Percentiles rank a stretch among this genome's conserved stretches.
phyloP scores from a whole-genome alignment of 2,329 filamentous ascomycete species.

The Fusarium xyrophilum region DNA sequence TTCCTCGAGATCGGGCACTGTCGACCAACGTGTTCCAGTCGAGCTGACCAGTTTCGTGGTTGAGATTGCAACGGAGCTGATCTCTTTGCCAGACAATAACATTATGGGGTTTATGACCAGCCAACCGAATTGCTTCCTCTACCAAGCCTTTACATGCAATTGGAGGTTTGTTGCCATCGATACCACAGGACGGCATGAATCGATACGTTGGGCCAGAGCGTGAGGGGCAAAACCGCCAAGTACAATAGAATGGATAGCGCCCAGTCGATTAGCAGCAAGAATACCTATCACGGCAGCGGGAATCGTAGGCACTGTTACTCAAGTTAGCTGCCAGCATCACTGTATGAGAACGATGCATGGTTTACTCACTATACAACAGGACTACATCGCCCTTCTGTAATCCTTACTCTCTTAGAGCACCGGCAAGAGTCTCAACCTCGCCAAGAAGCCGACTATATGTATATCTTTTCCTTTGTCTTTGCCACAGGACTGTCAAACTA shows the following conservation, averaged over 20 bases:
- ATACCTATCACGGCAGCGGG: conserved; percentile 87
- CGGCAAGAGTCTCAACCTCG: conserved; percentile 83
- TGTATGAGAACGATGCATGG: background rate
- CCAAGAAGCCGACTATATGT: conserved; percentile 78
- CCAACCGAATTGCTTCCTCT: conserved; percentile 72
- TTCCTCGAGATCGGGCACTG: conserved; percentile 69
- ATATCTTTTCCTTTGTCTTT: conserved; percentile 69
- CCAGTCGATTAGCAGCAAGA: conserved; percentile 79
- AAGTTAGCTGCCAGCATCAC: background rate
- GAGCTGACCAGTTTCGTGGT: conserved; percentile 71
- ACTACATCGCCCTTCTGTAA: conserved; percentile 86
- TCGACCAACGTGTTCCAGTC: conserved; percentile 81
- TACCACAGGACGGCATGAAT: conserved; percentile 80
- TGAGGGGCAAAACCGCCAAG: conserved; percentile 89
- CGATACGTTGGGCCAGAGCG: conserved; percentile 86
- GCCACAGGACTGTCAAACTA: conserved; percentile 90
- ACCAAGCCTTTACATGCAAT: conserved; percentile 80
- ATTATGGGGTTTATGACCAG: conserved; percentile 73
- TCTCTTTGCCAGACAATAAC: conserved; percentile 86
- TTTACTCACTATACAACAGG: conserved; percentile 80
- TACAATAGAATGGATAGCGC: conserved; percentile 88
- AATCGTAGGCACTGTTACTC: conserved; percentile 85
- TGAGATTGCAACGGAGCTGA: conserved; percentile 76
- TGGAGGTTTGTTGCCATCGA: conserved; percentile 83
- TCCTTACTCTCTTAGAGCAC: conserved; percentile 81